phyloP scores from a whole-genome alignment of 768 basidiomycete genomes.

The Phlegmacium glaucopus region DNA sequence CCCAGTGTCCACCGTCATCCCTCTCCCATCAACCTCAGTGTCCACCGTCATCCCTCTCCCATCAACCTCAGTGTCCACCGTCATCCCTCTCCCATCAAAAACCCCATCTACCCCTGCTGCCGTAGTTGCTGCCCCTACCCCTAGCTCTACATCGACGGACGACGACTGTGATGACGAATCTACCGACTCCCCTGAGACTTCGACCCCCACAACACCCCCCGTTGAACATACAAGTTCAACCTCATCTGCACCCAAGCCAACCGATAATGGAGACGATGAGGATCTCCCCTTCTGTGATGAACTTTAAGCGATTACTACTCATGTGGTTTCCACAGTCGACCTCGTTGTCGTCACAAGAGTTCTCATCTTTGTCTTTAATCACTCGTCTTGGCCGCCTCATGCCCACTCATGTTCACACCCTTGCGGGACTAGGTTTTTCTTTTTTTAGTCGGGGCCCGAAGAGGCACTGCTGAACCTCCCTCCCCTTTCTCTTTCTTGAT shows the following conservation, averaged over 20 bases:
- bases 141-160: conserved; percentile 1
- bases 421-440: too few species aligned
- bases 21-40: conserved; percentile 8
- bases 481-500: too few species aligned
- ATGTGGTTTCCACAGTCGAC: too few species aligned
- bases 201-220: conserved; percentile 1
- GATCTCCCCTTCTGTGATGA: conserved; percentile 25
- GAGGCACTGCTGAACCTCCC: too few species aligned
- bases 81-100: neutral
- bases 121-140: conserved; percentile 2
- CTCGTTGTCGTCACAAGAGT: too few species aligned
- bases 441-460: too few species aligned
- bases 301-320: conserved; percentile 6
- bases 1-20: conserved; percentile 4
- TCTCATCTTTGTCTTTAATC: too few species aligned
- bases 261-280: conserved; percentile 12
- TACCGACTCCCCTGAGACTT: neutral
- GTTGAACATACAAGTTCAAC: neutral
- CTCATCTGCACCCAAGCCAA: conserved; percentile 1
- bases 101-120: neutral
- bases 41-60: neutral
- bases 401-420: too few species aligned
- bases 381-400: too few species aligned
- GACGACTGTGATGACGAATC: conserved; percentile 4
- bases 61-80: conserved; percentile 7